These are phyloP conservation scores for Teratosphaeria nubilosa DNA, from an alignment of 2,329 filamentous ascomycete species.

Conservation along the genomic window DNA sequence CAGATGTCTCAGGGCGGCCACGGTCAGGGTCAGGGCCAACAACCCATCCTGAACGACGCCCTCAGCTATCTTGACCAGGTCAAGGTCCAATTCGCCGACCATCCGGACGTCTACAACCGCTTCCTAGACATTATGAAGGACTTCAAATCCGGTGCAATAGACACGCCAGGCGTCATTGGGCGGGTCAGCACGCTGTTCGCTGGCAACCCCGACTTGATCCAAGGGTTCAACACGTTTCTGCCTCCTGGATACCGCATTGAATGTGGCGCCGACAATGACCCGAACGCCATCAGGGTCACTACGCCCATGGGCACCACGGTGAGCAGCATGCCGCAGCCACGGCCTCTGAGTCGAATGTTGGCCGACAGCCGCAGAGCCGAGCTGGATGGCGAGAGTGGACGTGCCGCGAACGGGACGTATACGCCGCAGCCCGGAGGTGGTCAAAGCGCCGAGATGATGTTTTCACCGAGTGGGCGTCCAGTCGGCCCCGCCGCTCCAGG, in stretches of 20 bases:
- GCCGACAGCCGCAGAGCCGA: neutral
- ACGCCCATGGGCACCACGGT: constrained; percentile 97
- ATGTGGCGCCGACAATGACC: constrained; percentile 85
- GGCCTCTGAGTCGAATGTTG: constrained; percentile 29
- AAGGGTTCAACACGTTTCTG: constrained; percentile 96
- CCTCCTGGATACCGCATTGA: constrained; percentile 93
- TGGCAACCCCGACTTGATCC: constrained; percentile 76
- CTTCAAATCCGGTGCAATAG: constrained; percentile 96
- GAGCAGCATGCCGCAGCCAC: constrained; percentile 60
- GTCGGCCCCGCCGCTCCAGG: constrained; percentile 30
- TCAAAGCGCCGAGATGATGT: constrained; percentile 29
- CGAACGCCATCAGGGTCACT: constrained; percentile 91
- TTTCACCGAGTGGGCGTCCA: constrained; percentile 35
- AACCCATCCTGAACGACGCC: constrained; percentile 77
- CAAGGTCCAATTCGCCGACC: constrained; percentile 93
- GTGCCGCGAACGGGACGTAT: constrained; percentile 28
- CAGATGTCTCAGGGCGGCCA: constrained; percentile 23
- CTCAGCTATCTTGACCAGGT: constrained; percentile 96
- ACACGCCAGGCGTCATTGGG: constrained; percentile 95
- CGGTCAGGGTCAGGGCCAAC: constrained; percentile 62
- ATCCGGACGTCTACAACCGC: constrained; percentile 92
- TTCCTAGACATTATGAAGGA: constrained; percentile 99
- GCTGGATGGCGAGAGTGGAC: constrained; percentile 11
- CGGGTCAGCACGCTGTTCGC: constrained; percentile 92
- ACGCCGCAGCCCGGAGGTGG: constrained; percentile 27